phyloP scores from a whole-genome alignment of 345 rosid genomes.

The Litchi chinensis region DNA sequence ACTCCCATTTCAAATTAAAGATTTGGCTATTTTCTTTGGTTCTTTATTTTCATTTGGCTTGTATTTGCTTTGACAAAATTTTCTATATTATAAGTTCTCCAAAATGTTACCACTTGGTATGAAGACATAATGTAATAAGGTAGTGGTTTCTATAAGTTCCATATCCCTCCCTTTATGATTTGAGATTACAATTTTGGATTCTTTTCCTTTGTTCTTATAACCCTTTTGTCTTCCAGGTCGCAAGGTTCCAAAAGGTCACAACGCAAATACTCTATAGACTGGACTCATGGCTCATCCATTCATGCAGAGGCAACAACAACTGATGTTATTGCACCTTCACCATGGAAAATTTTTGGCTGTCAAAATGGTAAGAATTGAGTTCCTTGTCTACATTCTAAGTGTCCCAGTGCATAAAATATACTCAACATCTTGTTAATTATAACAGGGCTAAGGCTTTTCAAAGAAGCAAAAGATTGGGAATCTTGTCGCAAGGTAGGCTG shows the following conservation, averaged over 20 bases:
- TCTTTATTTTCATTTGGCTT: neutral
- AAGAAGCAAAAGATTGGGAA: constrained; percentile 85
- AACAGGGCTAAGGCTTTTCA: constrained; percentile 87
- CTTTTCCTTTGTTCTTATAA: neutral
- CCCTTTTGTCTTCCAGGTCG: constrained; percentile 23
- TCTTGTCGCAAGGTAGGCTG: constrained; percentile 55
- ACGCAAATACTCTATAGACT: constrained; percentile 51
- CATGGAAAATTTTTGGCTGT: constrained; percentile 96
- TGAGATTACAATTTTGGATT: neutral
- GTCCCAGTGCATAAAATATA: constrained; percentile 9
- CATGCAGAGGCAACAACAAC: constrained; percentile 55
- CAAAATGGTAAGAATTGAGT: constrained; percentile 62
- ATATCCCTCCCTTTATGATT: neutral
- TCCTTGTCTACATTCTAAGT: constrained; percentile 1
- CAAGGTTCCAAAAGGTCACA: constrained; percentile 45
- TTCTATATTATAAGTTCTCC: neutral
- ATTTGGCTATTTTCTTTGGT: neutral
- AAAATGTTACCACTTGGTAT: neutral
- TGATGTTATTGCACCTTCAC: constrained; percentile 89
- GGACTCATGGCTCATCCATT: constrained; percentile 49
- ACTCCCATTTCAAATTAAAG: neutral
- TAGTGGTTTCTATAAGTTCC: neutral
- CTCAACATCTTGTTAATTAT: constrained; percentile 16
- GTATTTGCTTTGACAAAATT: neutral
- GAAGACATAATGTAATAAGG: neutral